Evolutionary conservation across 1,284 basidiomycete genomes (phyloP).

Genomic region (Stygiomarasmius scandens): DNA sequence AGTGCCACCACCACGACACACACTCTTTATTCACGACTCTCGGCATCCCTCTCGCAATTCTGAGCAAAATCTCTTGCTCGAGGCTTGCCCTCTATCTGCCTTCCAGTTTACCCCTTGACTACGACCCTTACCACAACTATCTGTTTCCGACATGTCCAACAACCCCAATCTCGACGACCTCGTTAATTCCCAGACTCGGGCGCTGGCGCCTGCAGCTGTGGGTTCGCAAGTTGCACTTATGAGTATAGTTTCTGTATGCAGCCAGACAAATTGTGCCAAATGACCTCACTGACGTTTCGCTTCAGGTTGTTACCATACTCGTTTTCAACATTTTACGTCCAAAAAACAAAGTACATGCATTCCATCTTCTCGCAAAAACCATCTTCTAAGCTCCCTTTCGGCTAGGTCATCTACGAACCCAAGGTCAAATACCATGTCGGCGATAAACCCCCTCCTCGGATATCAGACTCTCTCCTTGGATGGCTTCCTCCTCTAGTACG

Average conservation of each 20-base stretch:
- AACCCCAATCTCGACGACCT: conserved; percentile 38
- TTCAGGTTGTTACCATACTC: conserved; percentile 62
- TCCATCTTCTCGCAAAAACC: not conserved
- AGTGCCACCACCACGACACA: not conserved
- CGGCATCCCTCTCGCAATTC: not conserved
- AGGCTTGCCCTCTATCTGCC: not conserved
- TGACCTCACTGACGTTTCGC: conserved; percentile 1
- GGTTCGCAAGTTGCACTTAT: conserved; percentile 80
- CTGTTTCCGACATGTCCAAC: not conserved
- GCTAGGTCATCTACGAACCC: conserved; percentile 73
- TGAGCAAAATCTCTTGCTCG: not conserved
- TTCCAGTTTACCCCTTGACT: conserved; percentile 6
- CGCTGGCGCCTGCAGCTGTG: conserved; percentile 81
- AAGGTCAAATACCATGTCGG: conserved; percentile 88
- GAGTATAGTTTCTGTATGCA: conserved; percentile 67
- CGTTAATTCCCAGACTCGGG: conserved; percentile 49
- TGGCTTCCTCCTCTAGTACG: conserved; percentile 89
- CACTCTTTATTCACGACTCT: conserved; percentile 13
- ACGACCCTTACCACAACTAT: not conserved
- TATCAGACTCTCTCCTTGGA: conserved; percentile 81
- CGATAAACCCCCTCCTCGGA: conserved; percentile 77
- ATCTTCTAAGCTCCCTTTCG: conserved; percentile 3
- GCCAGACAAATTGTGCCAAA: not conserved
- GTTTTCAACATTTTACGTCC: conserved; percentile 80
- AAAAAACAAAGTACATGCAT: conserved; percentile 64